phyloP scores from a whole-genome alignment of 1,284 basidiomycete species.

The Cryptococcus amylolentus region DNA sequence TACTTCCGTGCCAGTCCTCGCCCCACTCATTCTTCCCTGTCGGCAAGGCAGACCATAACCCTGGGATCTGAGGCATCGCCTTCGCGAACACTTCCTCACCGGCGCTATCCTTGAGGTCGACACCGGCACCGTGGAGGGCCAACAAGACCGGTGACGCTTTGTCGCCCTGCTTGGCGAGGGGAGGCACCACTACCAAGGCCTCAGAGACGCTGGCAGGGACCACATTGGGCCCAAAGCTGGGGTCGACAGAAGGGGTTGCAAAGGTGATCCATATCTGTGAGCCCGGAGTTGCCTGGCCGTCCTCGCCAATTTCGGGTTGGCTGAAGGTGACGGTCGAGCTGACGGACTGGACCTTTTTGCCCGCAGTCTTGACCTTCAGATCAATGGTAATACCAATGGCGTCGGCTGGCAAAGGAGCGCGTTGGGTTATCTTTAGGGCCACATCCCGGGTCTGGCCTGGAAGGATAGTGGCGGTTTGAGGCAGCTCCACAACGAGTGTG shows the following conservation, averaged over 20 bases:
- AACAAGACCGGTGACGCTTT: slow-evolving; percentile 31
- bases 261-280: slow-evolving; percentile 26
- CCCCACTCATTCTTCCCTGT: slow-evolving; percentile 48
- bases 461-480: neutral
- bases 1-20: slow-evolving; percentile 48
- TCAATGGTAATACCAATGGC: neutral
- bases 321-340: neutral
- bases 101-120: slow-evolving; percentile 21
- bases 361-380: slow-evolving; percentile 1
- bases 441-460: slow-evolving; percentile 20
- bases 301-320: too few species aligned
- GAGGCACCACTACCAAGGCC: slow-evolving; percentile 32
- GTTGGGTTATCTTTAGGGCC: slow-evolving; percentile 10
- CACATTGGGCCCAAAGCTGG: neutral
- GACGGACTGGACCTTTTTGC: neutral
- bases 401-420: neutral
- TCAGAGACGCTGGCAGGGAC: slow-evolving; percentile 26
- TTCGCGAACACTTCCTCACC: slow-evolving; percentile 20
- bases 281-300: too few species aligned
- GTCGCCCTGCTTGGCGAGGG: neutral
- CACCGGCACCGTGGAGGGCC: slow-evolving; percentile 46
- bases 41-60: slow-evolving; percentile 39
- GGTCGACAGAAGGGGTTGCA: slow-evolving; percentile 8
- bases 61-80: slow-evolving; percentile 23
- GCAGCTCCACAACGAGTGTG: slow-evolving; percentile 1